Base-by-base conservation (phyloP, 2,329 filamentous ascomycete genomes). In the Pseudogymnoascus sp. region DNA sequence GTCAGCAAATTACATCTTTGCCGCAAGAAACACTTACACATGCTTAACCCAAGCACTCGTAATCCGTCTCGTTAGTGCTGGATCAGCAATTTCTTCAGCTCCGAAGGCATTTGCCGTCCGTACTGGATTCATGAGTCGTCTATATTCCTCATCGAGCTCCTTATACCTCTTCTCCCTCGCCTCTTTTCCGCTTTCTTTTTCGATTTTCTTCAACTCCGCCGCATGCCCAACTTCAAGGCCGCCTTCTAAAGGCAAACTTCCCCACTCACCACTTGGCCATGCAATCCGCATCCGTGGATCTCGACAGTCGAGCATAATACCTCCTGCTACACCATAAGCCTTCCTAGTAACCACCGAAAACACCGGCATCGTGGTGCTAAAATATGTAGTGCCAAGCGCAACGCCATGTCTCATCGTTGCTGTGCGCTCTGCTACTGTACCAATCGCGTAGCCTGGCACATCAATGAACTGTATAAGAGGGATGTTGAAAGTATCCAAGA, bases 341-440 rank as follows among this genome's bases (percentile, higher is more conserved):
- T 83, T 80, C 7, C 85, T 77, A 0, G 83, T 82, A 4, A 88
- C 78, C 15, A 88, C 82, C 63, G 77, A 83, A 74, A 87, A 87
- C 2, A 88, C 78, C 0, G 85, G 83, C 62, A 80, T 82, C 0
- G 84, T 87, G 0, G 84, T 87, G 23, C 80, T 80, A 70, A 82
- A 87, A 71, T 88, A 88, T 0, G 84, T 78, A 63, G 82, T 82
- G 7, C 81, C 83, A 1, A 87, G 78, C 53, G 83, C 80, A 6
- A 88, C 78, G 0, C 85, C 85, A 75, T 84, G 85, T 62, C 84
- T 78, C 85, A 87, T 88, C 0, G 84, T 87, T 13, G 84, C 85
- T 5, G 78, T 82, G 13, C 84, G 77, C 71, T 88, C 85, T 1
- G 85, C 85, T 0, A 82, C 78, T 0, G 85, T 87, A 47, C 85